These are phyloP conservation scores for Saccharomycopsis sp. DNA, from an alignment of 805 yeast species.

Conservation along the genomic window DNA sequence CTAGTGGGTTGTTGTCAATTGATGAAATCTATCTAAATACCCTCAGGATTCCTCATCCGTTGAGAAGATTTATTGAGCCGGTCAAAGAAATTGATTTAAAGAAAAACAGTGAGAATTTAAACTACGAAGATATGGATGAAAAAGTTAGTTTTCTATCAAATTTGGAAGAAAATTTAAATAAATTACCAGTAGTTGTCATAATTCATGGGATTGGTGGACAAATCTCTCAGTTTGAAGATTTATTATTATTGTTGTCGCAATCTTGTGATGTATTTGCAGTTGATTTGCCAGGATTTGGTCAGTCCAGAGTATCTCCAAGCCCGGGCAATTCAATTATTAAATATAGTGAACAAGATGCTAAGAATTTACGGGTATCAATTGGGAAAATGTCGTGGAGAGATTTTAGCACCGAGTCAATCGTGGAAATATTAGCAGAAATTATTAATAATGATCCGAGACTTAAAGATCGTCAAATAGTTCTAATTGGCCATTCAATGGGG, in stretches of 20 bases:
- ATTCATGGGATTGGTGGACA: conserved; percentile 92
- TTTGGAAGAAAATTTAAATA: conserved; percentile 28
- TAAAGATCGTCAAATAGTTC: conserved; percentile 28
- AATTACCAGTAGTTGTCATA: conserved; percentile 55
- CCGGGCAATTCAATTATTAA: conserved; percentile 12
- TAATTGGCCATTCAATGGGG: conserved; percentile 75
- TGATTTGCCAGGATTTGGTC: conserved; percentile 88
- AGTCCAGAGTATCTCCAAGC: conserved; percentile 5
- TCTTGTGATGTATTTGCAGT: conserved; percentile 59
- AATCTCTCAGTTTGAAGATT: conserved; percentile 73
- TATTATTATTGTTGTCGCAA: conserved; percentile 51
- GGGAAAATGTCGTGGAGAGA: conserved; percentile 7
- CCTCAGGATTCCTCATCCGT: conserved; percentile 46
- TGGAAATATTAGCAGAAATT: conserved; percentile 11
- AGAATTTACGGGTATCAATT: not conserved
- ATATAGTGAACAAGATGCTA: conserved; percentile 15
- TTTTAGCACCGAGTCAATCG: conserved; percentile 20
- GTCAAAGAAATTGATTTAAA: conserved; percentile 8
- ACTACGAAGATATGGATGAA: conserved; percentile 6
- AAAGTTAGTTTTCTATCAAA: conserved; percentile 14
- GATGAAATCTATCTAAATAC: conserved; percentile 35
- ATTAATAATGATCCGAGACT: conserved; percentile 21
- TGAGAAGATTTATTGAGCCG: conserved; percentile 24
- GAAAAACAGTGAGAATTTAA: conserved; percentile 14
- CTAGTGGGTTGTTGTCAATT: conserved; percentile 13